Conservation (phyloP, 495 filamentous ascomycete species). For the Xylaria sp. region DNA sequence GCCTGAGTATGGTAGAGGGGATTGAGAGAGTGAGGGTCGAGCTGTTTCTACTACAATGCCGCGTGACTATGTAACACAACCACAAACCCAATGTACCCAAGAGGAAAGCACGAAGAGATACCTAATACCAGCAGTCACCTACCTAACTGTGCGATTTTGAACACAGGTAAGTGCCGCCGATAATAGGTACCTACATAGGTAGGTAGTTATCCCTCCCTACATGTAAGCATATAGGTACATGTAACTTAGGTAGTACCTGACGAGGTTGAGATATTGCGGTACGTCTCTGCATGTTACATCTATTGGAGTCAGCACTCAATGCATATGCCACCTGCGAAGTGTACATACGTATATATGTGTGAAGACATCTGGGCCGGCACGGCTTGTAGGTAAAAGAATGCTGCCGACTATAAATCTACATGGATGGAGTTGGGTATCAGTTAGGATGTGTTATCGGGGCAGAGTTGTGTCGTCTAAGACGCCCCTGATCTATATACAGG, state of each 20-base stretch:
- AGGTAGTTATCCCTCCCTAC: too few relatives aligned
- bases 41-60: neutral
- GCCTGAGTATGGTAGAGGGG: neutral
- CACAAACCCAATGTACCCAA: neutral
- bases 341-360: neutral
- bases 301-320: neutral
- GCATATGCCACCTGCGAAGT: neutral
- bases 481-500: constrained; percentile 13
- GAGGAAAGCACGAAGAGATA: constrained; percentile 8
- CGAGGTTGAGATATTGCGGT: neutral
- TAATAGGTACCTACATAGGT: neutral
- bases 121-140: neutral
- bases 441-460: neutral
- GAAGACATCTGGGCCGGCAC: neutral
- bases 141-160: neutral
- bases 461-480: neutral
- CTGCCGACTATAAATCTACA: neutral
- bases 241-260: too few relatives aligned
- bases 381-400: neutral
- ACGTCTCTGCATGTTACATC: neutral
- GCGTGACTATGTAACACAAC: neutral
- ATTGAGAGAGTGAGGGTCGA: neutral
- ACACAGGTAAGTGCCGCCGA: neutral
- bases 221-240: too few relatives aligned
- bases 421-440: constrained; percentile 19